Evolutionary conservation across 2,329 filamentous ascomycete genomes (phyloP), one percentile per base, ranked within the genome.

Genomic region (Aspergillus quadricinctus): DNA sequence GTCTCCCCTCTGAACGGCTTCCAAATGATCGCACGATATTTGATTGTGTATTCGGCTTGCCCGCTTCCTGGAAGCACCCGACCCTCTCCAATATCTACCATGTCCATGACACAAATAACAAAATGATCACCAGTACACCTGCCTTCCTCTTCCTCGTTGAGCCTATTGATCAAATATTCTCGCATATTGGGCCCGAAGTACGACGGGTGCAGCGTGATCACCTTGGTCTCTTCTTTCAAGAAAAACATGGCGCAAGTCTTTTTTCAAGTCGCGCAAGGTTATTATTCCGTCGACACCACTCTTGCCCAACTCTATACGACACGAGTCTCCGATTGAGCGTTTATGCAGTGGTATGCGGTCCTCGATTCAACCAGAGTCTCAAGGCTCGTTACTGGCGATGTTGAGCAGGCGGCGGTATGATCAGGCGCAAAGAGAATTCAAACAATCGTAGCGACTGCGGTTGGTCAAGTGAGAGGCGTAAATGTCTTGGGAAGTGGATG

Each of bases 1-100:
- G 94, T 96, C 82, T 99, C 94, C 69, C 94, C 93, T 77, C 94
- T 93, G 81, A 97, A 99, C 10, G 94, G 94, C 69, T 93, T 86
- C 93, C 93, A 99, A 56, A 99, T 91, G 58, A 99, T 93, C 53
- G 94, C 94, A 59, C 92, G 90, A 73, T 97, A 99, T 67, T 89
- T 87, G 49, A 99, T 92, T 0, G 90, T 96, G 72, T 97, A 99
- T 75, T 97, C 91, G 21, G 94, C 93, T 64, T 95, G 83, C 9
- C 92, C 94, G 60, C 89, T 96, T 8, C 93, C 90, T 3, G 94
- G 93, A 55, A 97, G 83, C 60, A 99, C 93, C 65, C 91, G 88
- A 11, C 92, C 92, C 70, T 96, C 92, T 17, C 91, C 95, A 68
- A 97, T 93, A 65, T 97, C 90, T 68, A 95, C 92, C 50, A 92